phyloP scores from a whole-genome alignment of 805 yeast species.

The Dipodascus albidus region DNA sequence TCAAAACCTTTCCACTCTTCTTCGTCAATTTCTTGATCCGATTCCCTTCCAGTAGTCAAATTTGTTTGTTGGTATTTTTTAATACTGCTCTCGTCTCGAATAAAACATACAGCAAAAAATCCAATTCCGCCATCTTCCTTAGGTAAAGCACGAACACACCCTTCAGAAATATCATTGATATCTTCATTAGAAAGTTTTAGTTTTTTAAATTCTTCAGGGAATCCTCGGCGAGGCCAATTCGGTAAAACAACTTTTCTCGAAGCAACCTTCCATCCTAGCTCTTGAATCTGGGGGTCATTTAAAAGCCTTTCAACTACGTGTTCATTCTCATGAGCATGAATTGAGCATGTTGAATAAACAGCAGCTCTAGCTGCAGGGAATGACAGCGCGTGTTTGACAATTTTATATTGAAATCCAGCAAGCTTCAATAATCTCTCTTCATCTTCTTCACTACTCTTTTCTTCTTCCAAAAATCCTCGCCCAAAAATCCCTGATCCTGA shows the following conservation, averaged over 20 bases:
- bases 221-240: slow-evolving; percentile 79
- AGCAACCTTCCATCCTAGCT: slow-evolving; percentile 65
- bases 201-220: slow-evolving; percentile 46
- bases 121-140: slow-evolving; percentile 97
- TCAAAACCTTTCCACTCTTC: not conserved
- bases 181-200: slow-evolving; percentile 22
- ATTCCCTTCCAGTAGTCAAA: not conserved
- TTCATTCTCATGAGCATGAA: slow-evolving; percentile 91
- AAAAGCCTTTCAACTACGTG: slow-evolving; percentile 75
- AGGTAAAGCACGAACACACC: slow-evolving; percentile 79
- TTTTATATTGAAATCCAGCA: slow-evolving; percentile 77
- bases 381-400: slow-evolving; percentile 74
- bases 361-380: slow-evolving; percentile 70
- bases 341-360: slow-evolving; percentile 92
- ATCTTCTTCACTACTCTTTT: slow-evolving; percentile 19
- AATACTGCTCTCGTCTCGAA: slow-evolving; percentile 28
- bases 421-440: slow-evolving; percentile 54
- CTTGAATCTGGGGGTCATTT: slow-evolving; percentile 49
- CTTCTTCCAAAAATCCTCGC: slow-evolving; percentile 47
- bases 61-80: not conserved
- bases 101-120: slow-evolving; percentile 90
- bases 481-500: slow-evolving; percentile 98
- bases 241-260: slow-evolving; percentile 58
- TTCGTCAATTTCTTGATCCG: not conserved
- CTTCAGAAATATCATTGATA: slow-evolving; percentile 50